Evolutionary conservation across 139 green algal species (phyloP).

Genomic region (Chlamydomonas asymmetrica): DNA sequence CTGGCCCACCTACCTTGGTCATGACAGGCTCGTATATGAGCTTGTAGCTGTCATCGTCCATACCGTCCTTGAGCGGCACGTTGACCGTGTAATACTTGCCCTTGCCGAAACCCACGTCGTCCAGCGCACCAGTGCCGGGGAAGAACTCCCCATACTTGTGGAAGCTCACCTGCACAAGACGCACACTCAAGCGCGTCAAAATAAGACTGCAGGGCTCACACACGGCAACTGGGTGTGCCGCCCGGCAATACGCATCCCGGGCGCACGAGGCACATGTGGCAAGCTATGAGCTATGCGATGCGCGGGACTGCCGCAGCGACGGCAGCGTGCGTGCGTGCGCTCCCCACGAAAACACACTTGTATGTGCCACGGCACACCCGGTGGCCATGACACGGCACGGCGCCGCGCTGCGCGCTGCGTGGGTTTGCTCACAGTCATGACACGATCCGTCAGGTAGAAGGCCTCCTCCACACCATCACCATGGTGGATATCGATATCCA

Average conservation of each 20-base stretch:
- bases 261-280: too few relatives aligned
- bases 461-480: constrained; percentile 98
- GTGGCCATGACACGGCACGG: too few relatives aligned
- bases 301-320: too few relatives aligned
- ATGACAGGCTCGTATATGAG: constrained; percentile 93
- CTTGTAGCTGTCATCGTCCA: constrained; percentile 95
- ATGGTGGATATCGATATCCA: constrained; percentile 98
- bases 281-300: too few relatives aligned
- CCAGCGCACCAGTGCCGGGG: constrained; percentile 87
- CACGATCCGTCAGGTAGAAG: constrained; percentile 96
- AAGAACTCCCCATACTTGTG: constrained; percentile 98
- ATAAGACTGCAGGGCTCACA: too few relatives aligned
- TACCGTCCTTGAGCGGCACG: constrained; percentile 93
- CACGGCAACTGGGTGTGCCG: too few relatives aligned
- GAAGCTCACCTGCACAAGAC: constrained; percentile 80
- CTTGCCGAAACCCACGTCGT: constrained; percentile 74
- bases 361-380: too few relatives aligned
- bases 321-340: too few relatives aligned
- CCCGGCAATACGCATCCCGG: too few relatives aligned
- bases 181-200: too few relatives aligned
- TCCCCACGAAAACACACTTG: too few relatives aligned
- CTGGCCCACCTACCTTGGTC: constrained; percentile 58
- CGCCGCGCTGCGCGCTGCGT: too few relatives aligned
- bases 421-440: constrained; percentile 31
- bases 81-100: constrained; percentile 94